Base-by-base conservation (phyloP, 1,139 yeast species). In the Protomyces macrosporus region DNA sequence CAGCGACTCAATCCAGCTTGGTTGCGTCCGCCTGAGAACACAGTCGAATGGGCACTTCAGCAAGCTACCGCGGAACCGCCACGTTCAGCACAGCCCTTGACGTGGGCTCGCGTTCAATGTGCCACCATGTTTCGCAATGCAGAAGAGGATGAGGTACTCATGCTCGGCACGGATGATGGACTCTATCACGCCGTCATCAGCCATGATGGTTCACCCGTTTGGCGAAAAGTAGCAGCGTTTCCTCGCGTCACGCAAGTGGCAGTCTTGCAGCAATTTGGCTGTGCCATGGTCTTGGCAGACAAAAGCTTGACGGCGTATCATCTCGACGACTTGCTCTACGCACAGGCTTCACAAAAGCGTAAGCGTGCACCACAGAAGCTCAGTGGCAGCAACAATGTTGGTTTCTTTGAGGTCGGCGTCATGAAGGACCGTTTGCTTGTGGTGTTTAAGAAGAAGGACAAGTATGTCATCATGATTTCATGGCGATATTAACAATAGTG, bases 261-360 rank as follows among this genome's bases (percentile, higher is more conserved):
- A 32, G 85, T 86, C 5, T 76, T 88, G 52, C 81, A 84, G 3
- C 80, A 81, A 35, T 77, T 84, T 67, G 82, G 85, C 53, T 74
- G 87, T 51, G 77, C 87, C 10, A 75, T 89, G 14, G 75, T 88
- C 2, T 76, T 89, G 60, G 81, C 85, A 14, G 86, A 82, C 66
- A 83, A 81, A 68, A 79, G 80, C 16, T 76, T 91, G 58, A 78
- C 84, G 63, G 85, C 87, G 73, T 84, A 85, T 69, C 82, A 84
- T 36, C 75, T 90, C 70, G 77, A 76, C 71, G 72, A 72, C 72
- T 79, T 68, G 67, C 75, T 48, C 36, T n/a, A 37, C n/a, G 16
- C 51, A 7, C 34, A 32, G 23, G 9, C 33, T 4, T 9, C 36
- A 14, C 42, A 33, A 12, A 36, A 32, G 35, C 14, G 30, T 16